Base-by-base conservation (phyloP, 768 basidiomycete species). In the Suillus americanus region DNA sequence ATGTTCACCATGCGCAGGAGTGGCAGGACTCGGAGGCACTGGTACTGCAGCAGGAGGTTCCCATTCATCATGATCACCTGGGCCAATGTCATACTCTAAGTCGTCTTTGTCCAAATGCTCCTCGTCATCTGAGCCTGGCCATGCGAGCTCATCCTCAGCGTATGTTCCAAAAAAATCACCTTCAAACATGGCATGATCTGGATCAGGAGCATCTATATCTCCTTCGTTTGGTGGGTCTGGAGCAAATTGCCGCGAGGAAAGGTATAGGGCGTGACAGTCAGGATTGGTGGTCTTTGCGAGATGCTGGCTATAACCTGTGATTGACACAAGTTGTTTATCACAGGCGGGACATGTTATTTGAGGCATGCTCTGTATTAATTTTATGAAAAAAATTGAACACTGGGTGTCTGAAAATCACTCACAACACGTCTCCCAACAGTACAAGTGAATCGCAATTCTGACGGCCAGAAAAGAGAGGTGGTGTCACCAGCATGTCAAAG, bases 221-320 rank as follows among this genome's bases (percentile, higher is more conserved):
- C 20, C 43, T 8, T 48, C 46, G 2, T 48, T 12, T 3, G 18
- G 13, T 48, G 50, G 25, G 50, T 18, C 25, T 51, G 50, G 50
- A 18, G 50, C 50, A 16, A 51, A 28, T 51, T 16, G 25, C 25
- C 8, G 16, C 12, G 25, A 51, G 16, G 50, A 14, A 51, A 51
- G 53, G 37, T 63, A 63, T 20, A 63, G 35, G n/a, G 50, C 9
- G 3, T 0, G 16, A 40, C 54, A 63, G 9, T 3, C 23, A 6
- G 62, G 54, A 55, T 63, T 63, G 25, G 51, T 25, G 10, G 62
- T 56, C 25, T 63, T 51, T 3, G 62, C 30, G 3, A 63, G 62
- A 23, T 63, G 62, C 37, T 55, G 53, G n/a, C 30, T 54, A 28
- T 57, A 55, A 10, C 62, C 53, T 3, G 62, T 28, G n/a, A 48